Conservation (phyloP, 2,329 filamentous ascomycete species). For the Bipolaris bicolor region DNA sequence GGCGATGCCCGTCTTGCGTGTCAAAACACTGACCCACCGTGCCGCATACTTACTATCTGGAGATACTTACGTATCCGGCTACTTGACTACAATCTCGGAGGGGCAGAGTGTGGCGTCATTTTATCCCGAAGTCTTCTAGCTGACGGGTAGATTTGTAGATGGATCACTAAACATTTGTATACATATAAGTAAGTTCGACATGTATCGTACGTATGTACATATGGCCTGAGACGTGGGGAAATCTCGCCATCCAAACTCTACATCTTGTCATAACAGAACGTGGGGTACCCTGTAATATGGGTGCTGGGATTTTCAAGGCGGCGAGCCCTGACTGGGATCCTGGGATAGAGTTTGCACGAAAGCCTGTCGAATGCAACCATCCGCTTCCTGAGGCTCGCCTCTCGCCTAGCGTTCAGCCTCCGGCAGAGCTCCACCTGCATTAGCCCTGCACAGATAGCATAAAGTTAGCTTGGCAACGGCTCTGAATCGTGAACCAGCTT, state of each 20-base stretch:
- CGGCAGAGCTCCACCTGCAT: conserved; percentile 5
- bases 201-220: not conserved
- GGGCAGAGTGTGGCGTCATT: not conserved
- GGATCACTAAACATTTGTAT: too few species aligned
- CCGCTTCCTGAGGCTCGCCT: conserved; percentile 7
- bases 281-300: conserved; percentile 3
- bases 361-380: conserved; percentile 15
- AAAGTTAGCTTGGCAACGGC: conserved; percentile 13
- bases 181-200: too few species aligned
- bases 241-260: not conserved
- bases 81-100: not conserved
- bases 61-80: too few species aligned
- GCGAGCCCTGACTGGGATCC: not conserved
- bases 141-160: not conserved
- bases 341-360: conserved; percentile 5
- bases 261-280: not conserved
- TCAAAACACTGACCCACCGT: not conserved
- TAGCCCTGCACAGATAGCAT: conserved; percentile 10
- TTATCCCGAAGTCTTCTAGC: not conserved
- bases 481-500: conserved; percentile 10
- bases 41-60: not conserved
- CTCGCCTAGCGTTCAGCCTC: conserved; percentile 6
- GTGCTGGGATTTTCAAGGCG: not conserved
- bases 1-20: not conserved
- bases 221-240: not conserved